A percentile compares a stretch with the other conserved stretches of the same genome.
Conservation (phyloP, 75 land plant genomes). For the Sequoia sempervirens region DNA sequence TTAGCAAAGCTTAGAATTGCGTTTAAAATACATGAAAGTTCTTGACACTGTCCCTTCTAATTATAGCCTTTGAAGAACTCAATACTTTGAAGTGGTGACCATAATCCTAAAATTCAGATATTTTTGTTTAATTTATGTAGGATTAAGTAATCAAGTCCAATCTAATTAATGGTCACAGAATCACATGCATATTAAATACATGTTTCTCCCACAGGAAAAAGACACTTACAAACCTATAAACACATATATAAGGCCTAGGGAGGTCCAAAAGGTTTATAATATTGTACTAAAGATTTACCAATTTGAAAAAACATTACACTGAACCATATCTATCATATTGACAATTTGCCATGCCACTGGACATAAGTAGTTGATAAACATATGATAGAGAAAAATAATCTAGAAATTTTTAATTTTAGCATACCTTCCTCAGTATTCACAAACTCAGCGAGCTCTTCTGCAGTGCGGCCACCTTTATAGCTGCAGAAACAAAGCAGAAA, state of each 20-base stretch:
- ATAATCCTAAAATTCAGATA: background rate
- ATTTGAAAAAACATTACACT: background rate
- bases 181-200: background rate
- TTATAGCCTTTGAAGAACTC: background rate
- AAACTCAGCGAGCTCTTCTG: slow-evolving; percentile 84
- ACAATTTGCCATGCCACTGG: background rate
- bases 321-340: background rate
- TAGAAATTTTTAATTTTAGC: background rate
- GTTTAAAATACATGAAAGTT: background rate
- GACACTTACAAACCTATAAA: background rate
- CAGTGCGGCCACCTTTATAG: slow-evolving; percentile 87
- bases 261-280: background rate
- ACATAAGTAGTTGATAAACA: too few species aligned
- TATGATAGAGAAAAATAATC: background rate
- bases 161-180: background rate
- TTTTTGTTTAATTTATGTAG: background rate
- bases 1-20: background rate
- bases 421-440: slow-evolving; percentile 94
- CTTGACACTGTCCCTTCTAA: background rate
- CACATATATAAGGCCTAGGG: background rate
- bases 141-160: background rate
- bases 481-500: slow-evolving; percentile 26
- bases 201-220: background rate
- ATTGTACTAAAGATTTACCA: background rate
- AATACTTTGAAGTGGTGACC: background rate